Evolutionary conservation across 805 yeast species (phyloP).

Genomic region (Yamadazyma kitorensis): DNA sequence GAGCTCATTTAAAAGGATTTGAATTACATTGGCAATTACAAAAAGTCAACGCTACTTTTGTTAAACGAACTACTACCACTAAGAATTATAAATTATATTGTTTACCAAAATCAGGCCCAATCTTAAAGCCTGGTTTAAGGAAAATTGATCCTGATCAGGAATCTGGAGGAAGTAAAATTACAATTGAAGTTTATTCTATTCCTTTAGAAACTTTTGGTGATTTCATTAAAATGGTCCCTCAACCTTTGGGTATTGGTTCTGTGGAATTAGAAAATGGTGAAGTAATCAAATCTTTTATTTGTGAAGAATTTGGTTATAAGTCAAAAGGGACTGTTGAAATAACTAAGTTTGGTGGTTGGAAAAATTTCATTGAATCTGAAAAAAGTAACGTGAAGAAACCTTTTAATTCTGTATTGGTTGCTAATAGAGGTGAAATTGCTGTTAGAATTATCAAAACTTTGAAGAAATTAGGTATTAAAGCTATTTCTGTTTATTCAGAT

Average conservation of each 20-base stretch:
- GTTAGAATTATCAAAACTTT: conserved; percentile 89
- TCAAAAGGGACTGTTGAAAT: conserved; percentile 73
- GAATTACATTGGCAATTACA: conserved; percentile 93
- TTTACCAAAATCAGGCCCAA: conserved; percentile 76
- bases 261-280: conserved; percentile 79
- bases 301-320: conserved; percentile 85
- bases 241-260: conserved; percentile 93
- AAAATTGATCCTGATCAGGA: conserved; percentile 44
- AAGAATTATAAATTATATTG: conserved; percentile 75
- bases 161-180: conserved; percentile 54
- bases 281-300: conserved; percentile 89
- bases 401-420: conserved; percentile 83
- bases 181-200: conserved; percentile 78
- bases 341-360: conserved; percentile 89
- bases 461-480: conserved; percentile 69
- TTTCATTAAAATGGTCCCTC: conserved; percentile 86
- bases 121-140: conserved; percentile 86
- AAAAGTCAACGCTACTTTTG: conserved; percentile 71
- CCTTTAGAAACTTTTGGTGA: conserved; percentile 77
- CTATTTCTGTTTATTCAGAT: conserved; percentile 89
- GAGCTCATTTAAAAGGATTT: conserved; percentile 89
- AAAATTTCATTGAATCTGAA: conserved; percentile 49
- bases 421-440: conserved; percentile 97
- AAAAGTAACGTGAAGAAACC: conserved; percentile 44
- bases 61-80: conserved; percentile 67